phyloP scores from a whole-genome alignment of 768 basidiomycete genomes.

The Kondoa malvinella region DNA sequence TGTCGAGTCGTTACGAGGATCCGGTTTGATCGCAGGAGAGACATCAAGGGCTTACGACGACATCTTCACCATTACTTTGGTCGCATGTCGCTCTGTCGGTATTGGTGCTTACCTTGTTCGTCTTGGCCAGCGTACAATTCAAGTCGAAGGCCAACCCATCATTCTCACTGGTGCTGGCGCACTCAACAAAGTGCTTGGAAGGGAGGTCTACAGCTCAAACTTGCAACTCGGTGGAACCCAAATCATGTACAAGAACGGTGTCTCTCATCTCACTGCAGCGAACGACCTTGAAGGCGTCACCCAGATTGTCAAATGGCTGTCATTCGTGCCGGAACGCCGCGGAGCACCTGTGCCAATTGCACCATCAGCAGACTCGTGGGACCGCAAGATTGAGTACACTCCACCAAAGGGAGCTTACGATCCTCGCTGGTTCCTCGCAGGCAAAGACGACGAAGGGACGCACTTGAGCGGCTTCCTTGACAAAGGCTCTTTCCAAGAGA shows the following conservation, averaged over 20 bases:
- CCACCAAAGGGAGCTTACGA: conserved; percentile 93
- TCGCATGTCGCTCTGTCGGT: conserved; percentile 95
- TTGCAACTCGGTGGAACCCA: conserved; percentile 98
- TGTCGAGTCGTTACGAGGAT: conserved; percentile 87
- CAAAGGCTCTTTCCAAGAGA: conserved; percentile 94
- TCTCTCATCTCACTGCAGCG: conserved; percentile 83
- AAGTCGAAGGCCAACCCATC: conserved; percentile 98
- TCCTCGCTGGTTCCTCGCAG: conserved; percentile 94
- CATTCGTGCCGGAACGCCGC: conserved; percentile 73
- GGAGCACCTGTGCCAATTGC: conserved; percentile 59
- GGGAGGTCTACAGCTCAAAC: conserved; percentile 97
- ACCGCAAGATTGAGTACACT: conserved; percentile 72
- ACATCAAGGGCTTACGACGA: conserved; percentile 97
- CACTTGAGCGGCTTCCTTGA: conserved; percentile 92
- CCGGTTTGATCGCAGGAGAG: conserved; percentile 94
- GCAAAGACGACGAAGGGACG: conserved; percentile 53
- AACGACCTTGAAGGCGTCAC: conserved; percentile 92
- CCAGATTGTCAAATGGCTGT: conserved; percentile 84
- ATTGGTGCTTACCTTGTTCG: conserved; percentile 98
- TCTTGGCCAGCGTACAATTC: conserved; percentile 89
- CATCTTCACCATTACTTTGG: conserved; percentile 97
- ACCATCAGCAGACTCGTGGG: conserved; percentile 50
- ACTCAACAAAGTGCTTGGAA: conserved; percentile 94
- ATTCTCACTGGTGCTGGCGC: conserved; percentile 94
- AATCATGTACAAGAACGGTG: conserved; percentile 99